Conservation (phyloP, 768 basidiomycete genomes). For the Candolleomyces efflorescens region DNA sequence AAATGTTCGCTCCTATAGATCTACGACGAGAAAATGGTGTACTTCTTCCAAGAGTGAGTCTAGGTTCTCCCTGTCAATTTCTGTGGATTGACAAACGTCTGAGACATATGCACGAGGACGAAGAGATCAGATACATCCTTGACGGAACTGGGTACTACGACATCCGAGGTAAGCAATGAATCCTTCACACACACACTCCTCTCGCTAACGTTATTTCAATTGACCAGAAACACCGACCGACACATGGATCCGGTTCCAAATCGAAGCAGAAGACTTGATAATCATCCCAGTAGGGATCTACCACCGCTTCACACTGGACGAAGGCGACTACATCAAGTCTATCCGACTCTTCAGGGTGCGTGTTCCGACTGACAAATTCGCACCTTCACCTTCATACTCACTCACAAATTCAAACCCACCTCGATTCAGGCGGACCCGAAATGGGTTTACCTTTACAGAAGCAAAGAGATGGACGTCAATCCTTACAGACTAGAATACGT, state of each 20-base stretch:
- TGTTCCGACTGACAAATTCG: not conserved
- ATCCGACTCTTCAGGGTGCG: conserved; percentile 79
- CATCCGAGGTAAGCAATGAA: conserved; percentile 58
- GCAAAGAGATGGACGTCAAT: conserved; percentile 59
- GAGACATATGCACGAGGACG: conserved; percentile 93
- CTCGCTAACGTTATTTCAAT: not conserved
- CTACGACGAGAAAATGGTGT: conserved; percentile 79
- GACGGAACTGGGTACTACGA: conserved; percentile 89
- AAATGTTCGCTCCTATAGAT: too few species aligned
- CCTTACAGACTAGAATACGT: conserved; percentile 59
- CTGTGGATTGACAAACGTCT: not conserved
- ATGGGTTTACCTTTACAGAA: conserved; percentile 76
- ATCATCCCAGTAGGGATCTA: conserved; percentile 89
- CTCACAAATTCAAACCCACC: too few species aligned
- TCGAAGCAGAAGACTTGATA: conserved; percentile 78
- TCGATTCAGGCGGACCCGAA: conserved; percentile 80
- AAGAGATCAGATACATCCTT: conserved; percentile 88
- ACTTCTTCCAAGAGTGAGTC: conserved; percentile 77
- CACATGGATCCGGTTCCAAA: conserved; percentile 75
- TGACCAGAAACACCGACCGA: conserved; percentile 58
- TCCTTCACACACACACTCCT: not conserved
- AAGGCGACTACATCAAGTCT: conserved; percentile 64
- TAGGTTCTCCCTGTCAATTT: not conserved
- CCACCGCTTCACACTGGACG: conserved; percentile 91
- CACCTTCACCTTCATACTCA: too few species aligned